Base-by-base conservation (phyloP, 108 stramenopile species). In the Ochromonas danica region DNA sequence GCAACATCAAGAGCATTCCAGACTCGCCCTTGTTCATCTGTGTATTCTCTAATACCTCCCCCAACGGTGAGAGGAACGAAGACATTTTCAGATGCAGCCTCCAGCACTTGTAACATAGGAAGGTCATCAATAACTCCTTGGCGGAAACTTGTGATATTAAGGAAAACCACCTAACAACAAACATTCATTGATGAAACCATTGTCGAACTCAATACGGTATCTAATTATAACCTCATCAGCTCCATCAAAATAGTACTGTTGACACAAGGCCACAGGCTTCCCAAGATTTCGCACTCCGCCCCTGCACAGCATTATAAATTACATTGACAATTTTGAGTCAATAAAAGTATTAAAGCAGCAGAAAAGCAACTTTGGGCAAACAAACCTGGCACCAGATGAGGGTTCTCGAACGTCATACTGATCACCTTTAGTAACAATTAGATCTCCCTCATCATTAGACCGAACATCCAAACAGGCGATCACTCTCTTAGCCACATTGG, bases 391-490 rank as follows among this genome's bases (percentile, higher is more conserved):
- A 51, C 45, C 6, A 14, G 6, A 51, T 51, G 6, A 51, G 45
- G 22, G 45, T 84, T 98, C 98, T 6, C 98, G 88, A 14, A 98
- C 98, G 78, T 97, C 96, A 86, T 98, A 98, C 81, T 96, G 95
- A 81, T 98, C 98, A 28, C 98, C 98, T 82, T 98, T 97, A 81
- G 98, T 98, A 3, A 97, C 98, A 39, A 98, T 95, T 45, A 97
- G 86, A 81, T 98, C 98, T 31, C 98, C 98, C 36, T 85, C 81
- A 82, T 98, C 98, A 82, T 98, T 98, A 61, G 89, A 85, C 43
- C 97, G 87, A 39, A 97, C 98, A 84, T 98, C 98, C 17, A 98
- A 90, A 39, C 96, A 95, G 0, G 95, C 93, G 10, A 97, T 94
- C 10, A 97, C 87, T 78, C 97, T 92, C 82, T 96, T 93, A 17